Base-by-base conservation (phyloP, 169 alveolate genomes). In the Plasmodium falciparum region DNA sequence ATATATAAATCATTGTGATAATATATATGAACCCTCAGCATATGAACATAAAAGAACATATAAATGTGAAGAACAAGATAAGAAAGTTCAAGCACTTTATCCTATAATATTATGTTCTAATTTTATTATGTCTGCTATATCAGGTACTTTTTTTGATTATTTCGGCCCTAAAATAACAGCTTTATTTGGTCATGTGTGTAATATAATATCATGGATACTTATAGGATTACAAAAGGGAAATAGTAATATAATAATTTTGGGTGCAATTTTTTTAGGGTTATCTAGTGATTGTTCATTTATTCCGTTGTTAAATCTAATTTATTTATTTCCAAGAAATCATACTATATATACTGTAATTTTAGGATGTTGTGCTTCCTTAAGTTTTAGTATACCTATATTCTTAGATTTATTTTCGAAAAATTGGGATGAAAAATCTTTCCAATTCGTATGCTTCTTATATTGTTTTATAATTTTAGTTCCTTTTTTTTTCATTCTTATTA, bases 11-110 rank as follows among this genome's bases (percentile, higher is more conserved):
- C 47, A 78, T 52, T 78, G 89, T 73, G 26, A 22, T 29, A 47
- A 59, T 45, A 11, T 7, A 17, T 11, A 15, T 17, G 56, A n/a
- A n/a, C 29, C 33, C 20, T n/a, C 15, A 47, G 20, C 6, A 8
- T 6, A 11, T 56, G 3, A 43, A 47, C 9, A 29, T 22, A 58
- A 63, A 5, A 39, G 74, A 49, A 11, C 63, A 22, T 88, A 85
- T 49, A 83, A 88, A 26, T 93, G 95, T 88, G 83, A 88, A 47
- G 88, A 66, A 66, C 95, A 93, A 39, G 95, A 93, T 59, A 91
- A 90, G 9, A 73, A 89, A n/a, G 95, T 93, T 39, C 95, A 93
- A 83, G 88, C 90, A 43, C 49, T 93, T 17, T 93, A 80, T 73
- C 88, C 90, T 39, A 70, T 93, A 58, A 89, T 93, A 12, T 73